A percentile compares a stretch with the other conserved stretches of the same genome.
These are phyloP conservation scores for Aechmea fasciata DNA, from an alignment of 176 grass and related monocot species.

Conservation along the genomic window DNA sequence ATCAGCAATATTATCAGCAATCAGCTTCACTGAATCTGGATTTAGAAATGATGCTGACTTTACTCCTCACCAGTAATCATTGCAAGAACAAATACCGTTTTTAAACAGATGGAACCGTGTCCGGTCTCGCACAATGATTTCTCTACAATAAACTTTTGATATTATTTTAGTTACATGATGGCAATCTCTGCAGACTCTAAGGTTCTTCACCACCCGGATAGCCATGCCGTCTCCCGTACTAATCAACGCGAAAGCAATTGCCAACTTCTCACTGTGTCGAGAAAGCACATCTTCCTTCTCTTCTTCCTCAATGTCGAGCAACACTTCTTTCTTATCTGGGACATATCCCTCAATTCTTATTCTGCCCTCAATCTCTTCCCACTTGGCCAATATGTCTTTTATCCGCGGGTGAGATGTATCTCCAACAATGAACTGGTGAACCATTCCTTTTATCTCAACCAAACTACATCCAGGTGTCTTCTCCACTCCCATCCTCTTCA, in stretches of 20 bases:
- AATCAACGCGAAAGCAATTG: constrained; percentile 42
- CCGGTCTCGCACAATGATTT: constrained; percentile 52
- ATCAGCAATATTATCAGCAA: background rate
- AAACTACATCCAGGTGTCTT: constrained; percentile 50
- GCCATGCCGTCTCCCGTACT: constrained; percentile 23
- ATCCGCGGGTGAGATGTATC: constrained; percentile 45
- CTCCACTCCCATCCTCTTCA: constrained; percentile 38
- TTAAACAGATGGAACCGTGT: constrained; percentile 50
- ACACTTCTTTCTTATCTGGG: constrained; percentile 47
- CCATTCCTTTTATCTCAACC: constrained; percentile 41
- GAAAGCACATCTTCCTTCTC: constrained; percentile 39
- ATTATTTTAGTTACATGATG: constrained; percentile 56
- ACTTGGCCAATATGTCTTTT: constrained; percentile 41
- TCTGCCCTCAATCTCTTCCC: constrained; percentile 42
- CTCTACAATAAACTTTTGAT: constrained; percentile 47
- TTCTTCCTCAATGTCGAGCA: constrained; percentile 49
- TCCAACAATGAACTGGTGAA: constrained; percentile 53
- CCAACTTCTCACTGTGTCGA: constrained; percentile 51
- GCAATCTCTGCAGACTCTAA: constrained; percentile 46
- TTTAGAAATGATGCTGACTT: constrained; percentile 6
- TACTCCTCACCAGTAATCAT: constrained; percentile 40
- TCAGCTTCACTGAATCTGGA: background rate
- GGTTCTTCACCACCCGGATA: constrained; percentile 46
- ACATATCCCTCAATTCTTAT: constrained; percentile 47
- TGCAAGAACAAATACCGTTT: constrained; percentile 39